Conservation (phyloP, 306 rosid genomes). For the Citrullus mucosospermus region DNA sequence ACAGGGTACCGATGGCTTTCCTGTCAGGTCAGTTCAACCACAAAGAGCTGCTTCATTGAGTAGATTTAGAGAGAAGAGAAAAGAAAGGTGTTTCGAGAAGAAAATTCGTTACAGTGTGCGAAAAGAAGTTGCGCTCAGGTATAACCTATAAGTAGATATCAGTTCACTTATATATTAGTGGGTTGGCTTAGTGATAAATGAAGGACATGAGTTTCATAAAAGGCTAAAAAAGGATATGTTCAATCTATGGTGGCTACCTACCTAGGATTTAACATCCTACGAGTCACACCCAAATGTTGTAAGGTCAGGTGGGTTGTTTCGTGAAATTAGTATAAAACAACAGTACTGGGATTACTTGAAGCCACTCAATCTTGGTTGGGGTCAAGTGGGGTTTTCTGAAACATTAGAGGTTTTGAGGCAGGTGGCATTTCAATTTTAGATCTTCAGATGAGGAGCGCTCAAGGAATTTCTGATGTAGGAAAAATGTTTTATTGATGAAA, state of each 20-base stretch:
- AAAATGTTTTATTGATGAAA: neutral
- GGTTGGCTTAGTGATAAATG: too few species aligned
- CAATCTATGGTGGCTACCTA: too few species aligned
- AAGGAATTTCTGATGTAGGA: neutral
- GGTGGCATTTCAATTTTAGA: neutral
- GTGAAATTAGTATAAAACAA: neutral
- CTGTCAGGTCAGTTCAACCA: slow-evolving; percentile 28
- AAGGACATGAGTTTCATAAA: too few species aligned
- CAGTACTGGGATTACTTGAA: neutral
- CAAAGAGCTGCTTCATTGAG: slow-evolving; percentile 46
- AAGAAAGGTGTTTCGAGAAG: slow-evolving; percentile 44
- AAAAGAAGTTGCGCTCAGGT: slow-evolving; percentile 51
- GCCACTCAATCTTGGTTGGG: neutral
- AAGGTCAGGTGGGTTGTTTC: too few species aligned
- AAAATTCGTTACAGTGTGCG: slow-evolving; percentile 44
- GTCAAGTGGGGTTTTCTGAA: neutral
- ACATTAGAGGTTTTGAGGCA: neutral
- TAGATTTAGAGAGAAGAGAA: slow-evolving; percentile 44
- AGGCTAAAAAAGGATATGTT: too few species aligned
- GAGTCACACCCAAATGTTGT: too few species aligned
- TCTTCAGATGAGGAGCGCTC: neutral
- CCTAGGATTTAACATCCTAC: too few species aligned
- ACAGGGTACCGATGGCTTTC: slow-evolving; percentile 26
- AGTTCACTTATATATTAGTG: neutral
- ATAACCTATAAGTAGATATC: neutral